Percentiles rank a stretch among this genome's conserved stretches.
phyloP scores from a whole-genome alignment of 306 rosid species.

The Prunus salicina region DNA sequence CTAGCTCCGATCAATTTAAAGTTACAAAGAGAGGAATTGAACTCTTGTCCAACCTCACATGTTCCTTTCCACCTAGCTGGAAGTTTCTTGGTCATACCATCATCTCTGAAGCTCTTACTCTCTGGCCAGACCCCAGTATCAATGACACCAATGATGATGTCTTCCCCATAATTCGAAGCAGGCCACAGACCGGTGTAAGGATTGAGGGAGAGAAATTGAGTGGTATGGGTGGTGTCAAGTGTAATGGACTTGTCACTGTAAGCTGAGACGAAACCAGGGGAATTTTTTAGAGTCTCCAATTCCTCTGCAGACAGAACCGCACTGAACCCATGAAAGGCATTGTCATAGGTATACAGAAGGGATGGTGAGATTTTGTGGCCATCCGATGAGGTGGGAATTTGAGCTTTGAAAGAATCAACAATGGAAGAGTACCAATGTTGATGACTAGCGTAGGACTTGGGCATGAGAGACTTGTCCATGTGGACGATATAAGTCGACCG shows the following conservation, averaged over 20 bases:
- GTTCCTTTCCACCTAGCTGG: slow-evolving; percentile 32
- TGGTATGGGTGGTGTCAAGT: slow-evolving; percentile 31
- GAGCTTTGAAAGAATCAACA: slow-evolving; percentile 14
- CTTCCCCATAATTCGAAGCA: slow-evolving; percentile 21
- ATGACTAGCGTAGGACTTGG: slow-evolving; percentile 18
- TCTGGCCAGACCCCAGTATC: slow-evolving; percentile 34
- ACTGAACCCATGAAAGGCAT: slow-evolving; percentile 31
- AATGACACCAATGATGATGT: slow-evolving; percentile 25
- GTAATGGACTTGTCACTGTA: slow-evolving; percentile 10
- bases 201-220: slow-evolving; percentile 25
- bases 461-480: slow-evolving; percentile 28
- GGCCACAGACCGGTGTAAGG: slow-evolving; percentile 20
- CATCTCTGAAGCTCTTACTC: slow-evolving; percentile 25
- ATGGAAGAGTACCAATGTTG: slow-evolving; percentile 39
- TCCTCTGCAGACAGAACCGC: slow-evolving; percentile 18
- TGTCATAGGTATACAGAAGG: slow-evolving; percentile 24
- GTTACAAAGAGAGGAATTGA: slow-evolving; percentile 27
- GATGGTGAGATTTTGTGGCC: background rate
- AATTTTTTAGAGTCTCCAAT: slow-evolving; percentile 7
- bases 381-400: background rate
- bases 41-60: slow-evolving; percentile 25
- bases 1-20: slow-evolving; percentile 31
- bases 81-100: slow-evolving; percentile 5
- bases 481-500: slow-evolving; percentile 25
- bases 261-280: slow-evolving; percentile 22